Percentiles rank a stretch among this genome's conserved stretches.
These are phyloP conservation scores for Xylaria sp. DNA, from an alignment of 2,329 filamentous ascomycete species.

Conservation along the genomic window DNA sequence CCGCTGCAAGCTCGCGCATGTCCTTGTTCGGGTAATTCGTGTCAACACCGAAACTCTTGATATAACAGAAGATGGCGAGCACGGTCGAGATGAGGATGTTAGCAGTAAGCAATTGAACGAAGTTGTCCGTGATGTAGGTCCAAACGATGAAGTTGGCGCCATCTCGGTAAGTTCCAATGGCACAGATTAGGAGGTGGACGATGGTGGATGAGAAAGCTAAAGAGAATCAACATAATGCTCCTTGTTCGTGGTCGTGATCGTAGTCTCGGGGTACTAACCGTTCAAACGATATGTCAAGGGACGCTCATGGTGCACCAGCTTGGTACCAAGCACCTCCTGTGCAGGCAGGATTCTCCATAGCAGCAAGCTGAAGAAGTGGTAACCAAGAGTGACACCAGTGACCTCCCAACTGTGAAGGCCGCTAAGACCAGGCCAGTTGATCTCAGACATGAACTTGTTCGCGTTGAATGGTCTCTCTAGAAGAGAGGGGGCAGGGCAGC, in stretches of 20 bases:
- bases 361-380: conserved; percentile 71
- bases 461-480: conserved; percentile 64
- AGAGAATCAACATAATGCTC: conserved; percentile 12
- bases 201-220: conserved; percentile 71
- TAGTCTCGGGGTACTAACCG: conserved; percentile 40
- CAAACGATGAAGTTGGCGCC: conserved; percentile 82
- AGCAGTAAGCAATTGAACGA: conserved; percentile 75
- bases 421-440: conserved; percentile 74
- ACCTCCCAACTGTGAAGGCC: conserved; percentile 67
- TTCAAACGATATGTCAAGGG: conserved; percentile 76
- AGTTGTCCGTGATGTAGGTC: conserved; percentile 91
- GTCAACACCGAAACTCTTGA: conserved; percentile 74
- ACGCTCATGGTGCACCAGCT: conserved; percentile 65
- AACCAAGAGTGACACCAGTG: conserved; percentile 63
- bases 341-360: conserved; percentile 75
- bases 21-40: conserved; percentile 57
- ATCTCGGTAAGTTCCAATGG: conserved; percentile 67
- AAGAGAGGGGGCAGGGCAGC: conserved; percentile 77
- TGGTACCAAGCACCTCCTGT: conserved; percentile 62
- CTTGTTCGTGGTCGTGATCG: conserved; percentile 1
- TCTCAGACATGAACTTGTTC: conserved; percentile 68
- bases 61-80: conserved; percentile 73
- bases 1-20: conserved; percentile 72
- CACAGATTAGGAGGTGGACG: conserved; percentile 62
- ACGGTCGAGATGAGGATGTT: conserved; percentile 72